A percentile compares a stretch with the other conserved stretches of the same genome.
Evolutionary conservation across 169 alveolate species (phyloP).

Genomic region (Cryptosporidium sp.): DNA sequence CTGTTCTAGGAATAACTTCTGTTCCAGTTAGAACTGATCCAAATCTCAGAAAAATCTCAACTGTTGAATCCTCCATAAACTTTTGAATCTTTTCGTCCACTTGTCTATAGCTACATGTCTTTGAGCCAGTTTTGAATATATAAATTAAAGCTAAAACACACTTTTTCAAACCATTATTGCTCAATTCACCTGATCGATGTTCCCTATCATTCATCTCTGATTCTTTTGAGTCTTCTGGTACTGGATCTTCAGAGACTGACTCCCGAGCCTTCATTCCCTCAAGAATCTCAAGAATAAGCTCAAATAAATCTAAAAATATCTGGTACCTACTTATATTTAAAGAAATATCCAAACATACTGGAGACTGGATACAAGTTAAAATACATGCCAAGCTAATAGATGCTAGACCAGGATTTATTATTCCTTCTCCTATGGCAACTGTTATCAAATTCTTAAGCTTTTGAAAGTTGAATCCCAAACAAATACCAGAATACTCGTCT

Average conservation of each 20-base stretch:
- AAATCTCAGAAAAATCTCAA: slow-evolving; percentile 14
- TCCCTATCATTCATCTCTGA: not conserved
- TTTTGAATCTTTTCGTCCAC: slow-evolving; percentile 7
- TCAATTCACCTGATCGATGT: not conserved
- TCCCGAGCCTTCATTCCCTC: not conserved
- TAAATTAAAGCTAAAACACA: slow-evolving; percentile 4
- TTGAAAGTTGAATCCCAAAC: slow-evolving; percentile 19
- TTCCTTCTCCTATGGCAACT: slow-evolving; percentile 10
- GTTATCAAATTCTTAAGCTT: slow-evolving; percentile 13
- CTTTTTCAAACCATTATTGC: not conserved
- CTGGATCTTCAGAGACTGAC: not conserved
- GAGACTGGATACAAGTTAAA: not conserved
- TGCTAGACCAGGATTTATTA: slow-evolving; percentile 2
- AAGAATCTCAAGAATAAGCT: slow-evolving; percentile 32
- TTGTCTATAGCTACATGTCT: not conserved
- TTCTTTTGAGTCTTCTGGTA: not conserved
- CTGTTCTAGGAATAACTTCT: not conserved
- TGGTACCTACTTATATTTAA: slow-evolving; percentile 26
- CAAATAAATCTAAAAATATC: slow-evolving; percentile 46
- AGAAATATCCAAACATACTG: slow-evolving; percentile 9
- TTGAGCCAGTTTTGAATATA: slow-evolving; percentile 3
- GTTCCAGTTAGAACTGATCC: not conserved
- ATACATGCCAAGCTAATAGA: slow-evolving; percentile 16
- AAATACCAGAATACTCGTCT: not conserved
- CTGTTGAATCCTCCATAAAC: not conserved